Base-by-base conservation (phyloP, 768 basidiomycete genomes). In the Xerocomus potaroensis region DNA sequence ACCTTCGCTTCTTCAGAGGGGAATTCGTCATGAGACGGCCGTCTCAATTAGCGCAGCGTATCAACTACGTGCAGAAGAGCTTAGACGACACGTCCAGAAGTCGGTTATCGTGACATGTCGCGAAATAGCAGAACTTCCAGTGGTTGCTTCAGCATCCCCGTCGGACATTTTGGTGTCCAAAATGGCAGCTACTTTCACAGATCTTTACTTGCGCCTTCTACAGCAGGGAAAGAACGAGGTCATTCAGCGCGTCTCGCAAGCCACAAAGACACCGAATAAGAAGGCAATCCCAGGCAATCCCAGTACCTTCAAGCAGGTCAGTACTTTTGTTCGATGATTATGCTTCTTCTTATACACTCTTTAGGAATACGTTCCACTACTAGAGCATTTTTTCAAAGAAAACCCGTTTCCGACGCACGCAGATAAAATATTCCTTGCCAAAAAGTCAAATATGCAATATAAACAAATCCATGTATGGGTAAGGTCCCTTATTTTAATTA, bases 381-480 rank as follows among this genome's bases (percentile, higher is more conserved):
- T 80, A 0, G 73, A 78, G 48, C 59, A 67, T 30, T 80, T 77
- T 30, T 79, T 79, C 29, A 57, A 69, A 8, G 58, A 67, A 12
- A 76, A 79, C 47, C 69, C 74, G 0, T 79, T 75, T 26, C 79
- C 79, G 0, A 70, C 72, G 0, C 59, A 60, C 0, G 58, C 62
- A 0, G 78, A 81, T 42, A 70, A 71, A 0, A 40, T 31, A 0
- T 41, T 63, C 0, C 59, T 81, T 0, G 79, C 79, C 0, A 46
- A 61, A 16, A 73, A 74, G 39, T 69, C 74, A 0, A 53, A 56
- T 26, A 79, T 80, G 77, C 57, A 69, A 0, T 56, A 56, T 0
- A 51, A 72, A 1, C 78, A 81, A 48, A 77, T 81, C 5, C 74
- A 77, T 55, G 74, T 79, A 41, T 81, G 79, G 79, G 78, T 79